Conservation (phyloP, 805 yeast genomes). For the Candida anglica region DNA sequence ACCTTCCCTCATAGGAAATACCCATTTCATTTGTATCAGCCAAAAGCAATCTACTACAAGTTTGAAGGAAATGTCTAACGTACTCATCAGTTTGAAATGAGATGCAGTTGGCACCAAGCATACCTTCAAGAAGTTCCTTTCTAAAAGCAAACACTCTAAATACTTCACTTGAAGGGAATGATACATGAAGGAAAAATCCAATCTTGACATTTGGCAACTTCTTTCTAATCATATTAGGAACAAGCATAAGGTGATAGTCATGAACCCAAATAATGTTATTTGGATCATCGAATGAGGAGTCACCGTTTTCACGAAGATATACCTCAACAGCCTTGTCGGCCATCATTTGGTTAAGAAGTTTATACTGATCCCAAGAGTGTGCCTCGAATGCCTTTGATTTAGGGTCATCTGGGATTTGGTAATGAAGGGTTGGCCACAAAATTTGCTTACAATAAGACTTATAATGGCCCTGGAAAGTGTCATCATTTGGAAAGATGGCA, state of each 20-base stretch:
- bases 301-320: slow-evolving; percentile 51
- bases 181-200: slow-evolving; percentile 88
- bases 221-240: slow-evolving; percentile 79
- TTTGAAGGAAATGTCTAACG: slow-evolving; percentile 89
- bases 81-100: slow-evolving; percentile 92
- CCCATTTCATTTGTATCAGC: slow-evolving; percentile 73
- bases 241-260: slow-evolving; percentile 86
- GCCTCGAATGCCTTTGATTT: slow-evolving; percentile 93
- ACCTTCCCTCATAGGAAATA: slow-evolving; percentile 56
- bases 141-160: slow-evolving; percentile 92
- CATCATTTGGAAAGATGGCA: slow-evolving; percentile 72
- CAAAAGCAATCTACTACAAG: slow-evolving; percentile 76
- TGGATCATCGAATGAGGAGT: slow-evolving; percentile 35
- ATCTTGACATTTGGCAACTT: slow-evolving; percentile 78
- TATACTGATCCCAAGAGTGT: slow-evolving; percentile 88
- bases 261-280: slow-evolving; percentile 85
- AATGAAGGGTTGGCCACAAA: slow-evolving; percentile 91
- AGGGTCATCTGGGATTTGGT: slow-evolving; percentile 94
- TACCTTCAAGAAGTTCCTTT: slow-evolving; percentile 68
- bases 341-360: slow-evolving; percentile 65
- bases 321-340: slow-evolving; percentile 70
- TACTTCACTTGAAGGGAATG: slow-evolving; percentile 94
- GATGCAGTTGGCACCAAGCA: slow-evolving; percentile 83
- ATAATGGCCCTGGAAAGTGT: slow-evolving; percentile 86
- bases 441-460: slow-evolving; percentile 89